Conservation (phyloP, 2,329 filamentous ascomycete genomes). For the Arthrobotrys conoides region DNA sequence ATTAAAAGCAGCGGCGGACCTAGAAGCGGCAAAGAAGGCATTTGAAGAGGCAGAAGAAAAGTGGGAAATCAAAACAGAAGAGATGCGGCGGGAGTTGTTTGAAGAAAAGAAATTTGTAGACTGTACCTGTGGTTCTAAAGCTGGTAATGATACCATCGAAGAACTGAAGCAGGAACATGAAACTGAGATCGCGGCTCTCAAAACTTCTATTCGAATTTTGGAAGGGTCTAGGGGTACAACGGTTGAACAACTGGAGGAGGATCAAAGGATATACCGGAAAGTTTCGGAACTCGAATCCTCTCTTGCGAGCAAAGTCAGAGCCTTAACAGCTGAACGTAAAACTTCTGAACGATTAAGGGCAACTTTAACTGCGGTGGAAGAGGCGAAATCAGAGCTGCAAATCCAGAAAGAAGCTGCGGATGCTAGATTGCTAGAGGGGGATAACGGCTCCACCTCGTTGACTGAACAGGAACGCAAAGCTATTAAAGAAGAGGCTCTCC, state of each 20-base stretch:
- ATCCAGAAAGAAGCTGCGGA: conserved; percentile 37
- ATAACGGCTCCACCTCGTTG: neutral
- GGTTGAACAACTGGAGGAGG: conserved; percentile 55
- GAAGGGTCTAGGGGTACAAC: conserved; percentile 55
- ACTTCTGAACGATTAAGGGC: conserved; percentile 49
- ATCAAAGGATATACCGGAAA: conserved; percentile 54
- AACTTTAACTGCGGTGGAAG: conserved; percentile 31
- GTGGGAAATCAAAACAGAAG: conserved; percentile 54
- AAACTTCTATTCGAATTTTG: conserved; percentile 49
- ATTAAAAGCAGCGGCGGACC: conserved; percentile 39
- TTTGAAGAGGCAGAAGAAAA: conserved; percentile 46
- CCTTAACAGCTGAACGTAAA: conserved; percentile 45
- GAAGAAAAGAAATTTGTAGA: conserved; percentile 41
- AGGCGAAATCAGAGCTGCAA: conserved; percentile 34
- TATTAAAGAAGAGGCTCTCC: conserved; percentile 22
- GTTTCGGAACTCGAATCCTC: conserved; percentile 54
- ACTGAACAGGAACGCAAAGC: conserved; percentile 14
- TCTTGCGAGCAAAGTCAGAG: conserved; percentile 50
- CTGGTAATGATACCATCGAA: conserved; percentile 27
- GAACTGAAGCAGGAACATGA: conserved; percentile 47
- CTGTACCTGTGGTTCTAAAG: conserved; percentile 40
- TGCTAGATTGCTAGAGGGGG: conserved; percentile 26
- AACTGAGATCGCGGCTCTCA: conserved; percentile 35
- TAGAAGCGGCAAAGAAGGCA: conserved; percentile 29
- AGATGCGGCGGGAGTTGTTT: conserved; percentile 48